Evolutionary conservation across 768 basidiomycete species (phyloP), one percentile per base, ranked within the genome.

Genomic region (Rhodotorula diobovata): DNA sequence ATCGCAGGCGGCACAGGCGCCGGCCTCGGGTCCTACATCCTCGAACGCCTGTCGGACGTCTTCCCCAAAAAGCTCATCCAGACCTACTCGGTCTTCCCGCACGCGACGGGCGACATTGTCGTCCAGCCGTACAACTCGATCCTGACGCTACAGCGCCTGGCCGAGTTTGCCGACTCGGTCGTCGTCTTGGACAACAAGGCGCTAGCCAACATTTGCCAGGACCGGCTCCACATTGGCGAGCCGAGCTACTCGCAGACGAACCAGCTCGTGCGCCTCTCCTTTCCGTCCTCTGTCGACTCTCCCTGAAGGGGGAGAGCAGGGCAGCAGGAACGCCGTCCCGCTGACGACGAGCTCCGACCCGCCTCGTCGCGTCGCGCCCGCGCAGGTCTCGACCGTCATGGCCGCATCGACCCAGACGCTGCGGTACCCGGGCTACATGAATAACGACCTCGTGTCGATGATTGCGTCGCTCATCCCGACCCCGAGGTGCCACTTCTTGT

Each of bases 21-120:
- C 0, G 96, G 96, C 2, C 87, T 99, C 10, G 96, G 96, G 45
- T 99, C 96, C n/a, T 98, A 92, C 82, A 83, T 98, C 28, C 87
- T 99, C 64, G 96, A 98, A 82, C 87, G 96, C 37, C 83, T 98
- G 54, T 95, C 94, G 81, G 96, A 99, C 82, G 90, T 90, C 78
- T 99, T 97, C 79, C 96, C 96, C 0, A 99, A 99, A 83, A 99
- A 99, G 81, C 86, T 98, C 67, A 94, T 98, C 56, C 96, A 99
- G 79, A 99, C 96, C 11, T 98, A 99, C 81, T 97, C 94, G 55
- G 95, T 99, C 66, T 99, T 99, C 76, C 96, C 96, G 4, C 93
- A 95, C 76, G 87, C 89, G 20, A 87, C 43, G 18, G 53, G 66
- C 53, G 96, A 98, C 76, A 94, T 99, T 67, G 94, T 99, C 63